These are phyloP conservation scores for Farysia itapuensis DNA, from an alignment of 1,284 basidiomycete species.

Conservation along the genomic window DNA sequence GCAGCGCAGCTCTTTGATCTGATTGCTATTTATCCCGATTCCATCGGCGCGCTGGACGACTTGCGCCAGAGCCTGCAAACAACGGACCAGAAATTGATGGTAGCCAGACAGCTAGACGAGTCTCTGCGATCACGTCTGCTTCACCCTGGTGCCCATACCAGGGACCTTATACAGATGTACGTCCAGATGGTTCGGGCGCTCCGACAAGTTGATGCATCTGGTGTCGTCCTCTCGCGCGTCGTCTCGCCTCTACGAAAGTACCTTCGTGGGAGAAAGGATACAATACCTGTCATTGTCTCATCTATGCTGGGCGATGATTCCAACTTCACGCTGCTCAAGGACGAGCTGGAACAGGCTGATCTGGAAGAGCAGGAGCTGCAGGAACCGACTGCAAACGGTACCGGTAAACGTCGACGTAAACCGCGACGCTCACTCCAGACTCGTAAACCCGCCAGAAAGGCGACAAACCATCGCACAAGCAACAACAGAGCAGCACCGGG, in stretches of 20 bases:
- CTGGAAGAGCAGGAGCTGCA: slow-evolving; percentile 28
- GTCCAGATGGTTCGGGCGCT: slow-evolving; percentile 91
- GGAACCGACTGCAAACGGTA: neutral
- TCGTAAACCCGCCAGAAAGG: neutral
- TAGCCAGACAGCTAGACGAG: slow-evolving; percentile 68
- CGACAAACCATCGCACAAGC: neutral
- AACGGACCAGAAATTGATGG: slow-evolving; percentile 61
- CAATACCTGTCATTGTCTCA: slow-evolving; percentile 50
- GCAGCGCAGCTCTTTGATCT: slow-evolving; percentile 81
- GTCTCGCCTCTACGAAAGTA: slow-evolving; percentile 50
- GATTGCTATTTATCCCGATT: slow-evolving; percentile 89
- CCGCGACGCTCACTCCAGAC: slow-evolving; percentile 12
- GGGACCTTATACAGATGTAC: slow-evolving; percentile 86
- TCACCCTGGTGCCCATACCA: slow-evolving; percentile 93
- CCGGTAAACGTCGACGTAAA: neutral
- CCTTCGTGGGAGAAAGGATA: slow-evolving; percentile 51
- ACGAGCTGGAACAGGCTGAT: slow-evolving; percentile 42
- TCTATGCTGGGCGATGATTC: slow-evolving; percentile 55
- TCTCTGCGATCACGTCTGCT: slow-evolving; percentile 72
- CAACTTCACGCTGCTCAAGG: slow-evolving; percentile 48
- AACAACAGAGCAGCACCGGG: slow-evolving; percentile 1
- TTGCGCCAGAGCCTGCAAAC: slow-evolving; percentile 67
- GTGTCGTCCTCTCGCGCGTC: slow-evolving; percentile 71
- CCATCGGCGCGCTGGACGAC: slow-evolving; percentile 81
- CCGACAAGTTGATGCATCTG: slow-evolving; percentile 84